Evolutionary conservation across 495 filamentous ascomycete species (phyloP), one percentile per base, ranked within the genome.

Genomic region (Xylaria curta): DNA sequence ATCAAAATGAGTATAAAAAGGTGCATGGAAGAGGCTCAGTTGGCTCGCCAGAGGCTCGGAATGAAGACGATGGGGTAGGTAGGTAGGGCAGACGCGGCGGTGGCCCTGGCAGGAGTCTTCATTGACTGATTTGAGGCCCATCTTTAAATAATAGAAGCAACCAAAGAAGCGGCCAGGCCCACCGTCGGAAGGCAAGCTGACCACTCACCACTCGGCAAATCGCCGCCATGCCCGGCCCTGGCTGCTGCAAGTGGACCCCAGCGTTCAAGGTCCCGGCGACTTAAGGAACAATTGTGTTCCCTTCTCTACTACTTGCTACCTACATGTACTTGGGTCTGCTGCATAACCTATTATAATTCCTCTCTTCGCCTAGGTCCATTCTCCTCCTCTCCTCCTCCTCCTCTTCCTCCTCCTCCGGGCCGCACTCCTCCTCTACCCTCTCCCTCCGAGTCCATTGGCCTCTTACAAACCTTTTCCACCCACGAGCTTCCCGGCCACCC

Each of bases 1-100:
- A 86, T 69, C 80, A 74, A 74, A 87, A 87, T 49, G 79, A 81
- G 78, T 77, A 74, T 74, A 80, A 76, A 68, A 78, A 81, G 69
- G 75, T 72, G 59, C 47, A 64, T 59, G 74, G 65, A 51, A 68
- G 72, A 74, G 59, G 69, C 69, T 67, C n/a, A 66, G 69, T 67
- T 59, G 72, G 61, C 72, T 53, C 28, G 58, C 24, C 49, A 42
- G 66, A 74, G 49, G 49, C 63, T 69, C 59, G 62, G 36, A 66
- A 60, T 62, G 73, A 71, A 38, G 68, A 68, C 69, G 73, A 77
- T 75, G 73, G 71, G 75, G 78, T 78, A 77, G 76, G 75, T 76
- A 78, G 76, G 76, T 63, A 63, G 76, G 76, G 76, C 65, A 67
- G 47, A 59, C 66, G 42, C 38, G 66, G 56, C 24, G 68, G 58